Conservation (phyloP, 495 filamentous ascomycete genomes). For the Penicillium salamii region DNA sequence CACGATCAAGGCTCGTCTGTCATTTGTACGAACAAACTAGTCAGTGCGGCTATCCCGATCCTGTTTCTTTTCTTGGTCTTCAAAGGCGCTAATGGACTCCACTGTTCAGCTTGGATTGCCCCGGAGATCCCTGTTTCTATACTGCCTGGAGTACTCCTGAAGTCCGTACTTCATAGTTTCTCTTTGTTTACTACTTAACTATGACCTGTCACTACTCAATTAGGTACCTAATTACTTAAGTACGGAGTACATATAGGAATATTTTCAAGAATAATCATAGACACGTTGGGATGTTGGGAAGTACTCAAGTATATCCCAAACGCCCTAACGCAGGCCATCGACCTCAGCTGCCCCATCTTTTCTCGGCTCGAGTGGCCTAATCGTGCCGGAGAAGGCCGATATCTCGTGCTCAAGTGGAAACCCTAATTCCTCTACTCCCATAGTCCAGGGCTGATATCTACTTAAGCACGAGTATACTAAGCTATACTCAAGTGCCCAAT, state of each 20-base stretch:
- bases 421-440: no score
- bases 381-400: background rate
- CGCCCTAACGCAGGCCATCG: background rate
- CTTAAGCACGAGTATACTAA: no score
- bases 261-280: no score
- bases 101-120: constrained; percentile 26
- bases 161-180: no score
- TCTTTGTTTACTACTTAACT: no score
- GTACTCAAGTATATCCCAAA: background rate
- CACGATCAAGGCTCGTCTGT: constrained; percentile 11
- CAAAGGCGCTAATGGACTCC: constrained; percentile 19
- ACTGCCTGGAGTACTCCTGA: no score
- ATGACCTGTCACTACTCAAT: no score
- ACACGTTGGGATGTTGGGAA: background rate
- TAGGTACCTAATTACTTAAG: no score
- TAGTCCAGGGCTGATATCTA: no score
- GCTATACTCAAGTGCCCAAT: no score
- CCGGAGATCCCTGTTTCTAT: no score
- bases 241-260: no score
- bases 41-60: constrained; percentile 20
- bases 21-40: constrained; percentile 15
- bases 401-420: background rate
- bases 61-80: constrained; percentile 14
- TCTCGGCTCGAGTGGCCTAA: background rate
- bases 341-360: background rate